Conservation (phyloP, 768 basidiomycete genomes). For the Panaeolus cyanescens region DNA sequence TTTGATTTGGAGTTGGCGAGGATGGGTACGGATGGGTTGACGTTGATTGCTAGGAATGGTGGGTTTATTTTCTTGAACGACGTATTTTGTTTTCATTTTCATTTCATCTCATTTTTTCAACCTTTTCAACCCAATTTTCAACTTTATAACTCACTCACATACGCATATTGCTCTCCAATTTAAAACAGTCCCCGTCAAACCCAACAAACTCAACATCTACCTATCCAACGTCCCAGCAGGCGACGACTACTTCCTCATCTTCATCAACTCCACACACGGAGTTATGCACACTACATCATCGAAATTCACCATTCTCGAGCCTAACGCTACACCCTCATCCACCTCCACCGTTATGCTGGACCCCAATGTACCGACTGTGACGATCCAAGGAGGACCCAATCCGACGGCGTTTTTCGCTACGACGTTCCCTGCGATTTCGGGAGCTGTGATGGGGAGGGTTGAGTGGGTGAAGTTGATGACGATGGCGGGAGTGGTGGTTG, state of each 20-base stretch:
- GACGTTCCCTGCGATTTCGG: conserved; percentile 48
- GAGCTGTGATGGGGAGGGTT: neutral
- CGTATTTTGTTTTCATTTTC: neutral
- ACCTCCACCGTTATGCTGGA: conserved; percentile 30
- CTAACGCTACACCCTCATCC: conserved; percentile 31
- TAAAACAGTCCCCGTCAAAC: conserved; percentile 33
- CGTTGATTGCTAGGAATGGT: conserved; percentile 55
- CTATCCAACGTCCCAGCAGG: conserved; percentile 67
- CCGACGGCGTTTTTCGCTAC: conserved; percentile 63
- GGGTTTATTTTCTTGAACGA: too few relatives aligned
- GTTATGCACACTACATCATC: conserved; percentile 60
- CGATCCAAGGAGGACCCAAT: conserved; percentile 64
- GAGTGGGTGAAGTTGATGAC: neutral
- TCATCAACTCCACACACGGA: conserved; percentile 73
- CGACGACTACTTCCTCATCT: conserved; percentile 79
- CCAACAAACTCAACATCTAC: conserved; percentile 54
- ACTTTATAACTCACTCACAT: neutral
- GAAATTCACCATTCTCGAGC: conserved; percentile 56
- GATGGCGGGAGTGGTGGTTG: neutral
- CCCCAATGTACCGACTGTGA: conserved; percentile 59
- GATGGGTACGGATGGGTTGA: conserved; percentile 58
- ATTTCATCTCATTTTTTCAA: neutral
- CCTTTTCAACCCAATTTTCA: neutral
- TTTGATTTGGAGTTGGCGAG: conserved; percentile 77
- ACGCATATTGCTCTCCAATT: neutral